Percentiles rank a stretch among this genome's conserved stretches.
These are phyloP conservation scores for Mycena belliarum DNA, from an alignment of 768 basidiomycete species.

Conservation along the genomic window DNA sequence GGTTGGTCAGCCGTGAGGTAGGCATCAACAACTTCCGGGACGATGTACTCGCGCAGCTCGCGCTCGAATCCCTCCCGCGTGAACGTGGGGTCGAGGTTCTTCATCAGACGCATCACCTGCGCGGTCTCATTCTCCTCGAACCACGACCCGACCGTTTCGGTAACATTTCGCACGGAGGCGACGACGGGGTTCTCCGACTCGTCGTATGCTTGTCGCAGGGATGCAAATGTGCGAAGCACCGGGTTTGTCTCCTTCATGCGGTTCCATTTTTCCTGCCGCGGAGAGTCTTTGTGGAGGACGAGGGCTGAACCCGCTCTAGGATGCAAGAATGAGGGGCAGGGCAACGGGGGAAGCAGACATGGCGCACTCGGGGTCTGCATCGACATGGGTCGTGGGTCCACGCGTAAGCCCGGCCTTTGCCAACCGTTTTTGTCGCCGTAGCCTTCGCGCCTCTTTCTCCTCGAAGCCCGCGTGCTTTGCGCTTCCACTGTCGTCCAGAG, in stretches of 20 bases:
- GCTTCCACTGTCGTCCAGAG: conserved; percentile 90
- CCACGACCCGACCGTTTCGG: conserved; percentile 83
- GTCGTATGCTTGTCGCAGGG: conserved; percentile 72
- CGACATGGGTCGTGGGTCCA: conserved; percentile 54
- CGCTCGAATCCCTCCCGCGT: conserved; percentile 83
- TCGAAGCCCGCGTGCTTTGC: conserved; percentile 96
- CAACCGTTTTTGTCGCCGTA: conserved; percentile 76
- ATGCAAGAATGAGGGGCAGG: background rate
- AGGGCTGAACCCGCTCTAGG: conserved; percentile 82
- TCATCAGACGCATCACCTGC: conserved; percentile 88
- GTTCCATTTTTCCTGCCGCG: conserved; percentile 80
- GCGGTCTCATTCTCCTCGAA: conserved; percentile 99
- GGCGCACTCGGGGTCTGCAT: conserved; percentile 81
- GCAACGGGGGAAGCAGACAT: background rate
- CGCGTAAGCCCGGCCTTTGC: conserved; percentile 78
- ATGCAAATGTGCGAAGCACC: conserved; percentile 59
- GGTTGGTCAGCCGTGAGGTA: conserved; percentile 90
- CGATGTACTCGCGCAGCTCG: conserved; percentile 93
- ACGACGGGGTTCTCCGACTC: conserved; percentile 94
- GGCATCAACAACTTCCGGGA: conserved; percentile 97
- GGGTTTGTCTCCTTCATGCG: conserved; percentile 78
- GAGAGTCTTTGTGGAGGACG: conserved; percentile 81
- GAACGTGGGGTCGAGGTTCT: conserved; percentile 84
- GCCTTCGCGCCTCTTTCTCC: conserved; percentile 87
- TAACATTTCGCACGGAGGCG: conserved; percentile 77